Evolutionary conservation across 129 eudicot species (phyloP).

Genomic region (Lonicera japonica): DNA sequence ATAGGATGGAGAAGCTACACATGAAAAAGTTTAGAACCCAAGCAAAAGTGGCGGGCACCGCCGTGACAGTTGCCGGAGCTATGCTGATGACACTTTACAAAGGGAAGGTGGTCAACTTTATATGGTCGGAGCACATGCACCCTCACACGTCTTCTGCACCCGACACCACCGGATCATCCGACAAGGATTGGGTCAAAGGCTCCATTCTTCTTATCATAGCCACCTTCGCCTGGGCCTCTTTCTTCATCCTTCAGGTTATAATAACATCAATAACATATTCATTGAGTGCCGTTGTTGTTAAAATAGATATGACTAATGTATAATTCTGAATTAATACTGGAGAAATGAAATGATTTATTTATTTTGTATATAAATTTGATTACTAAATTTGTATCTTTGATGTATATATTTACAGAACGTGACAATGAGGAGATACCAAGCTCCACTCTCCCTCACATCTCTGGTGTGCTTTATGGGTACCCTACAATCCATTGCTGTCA

Average conservation of each 20-base stretch:
- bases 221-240: conserved; percentile 95
- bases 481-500: conserved; percentile 83
- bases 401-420: too few relatives aligned
- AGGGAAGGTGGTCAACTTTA: conserved; percentile 55
- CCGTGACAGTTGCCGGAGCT: conserved; percentile 80
- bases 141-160: conserved; percentile 27
- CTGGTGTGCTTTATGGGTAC: conserved; percentile 94
- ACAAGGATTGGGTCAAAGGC: conserved; percentile 80
- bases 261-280: too few relatives aligned
- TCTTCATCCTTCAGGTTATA: conserved; percentile 96
- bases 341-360: too few relatives aligned
- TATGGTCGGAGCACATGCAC: conserved; percentile 66
- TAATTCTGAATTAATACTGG: too few relatives aligned
- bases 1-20: conserved; percentile 80
- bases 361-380: too few relatives aligned
- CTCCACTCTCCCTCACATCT: conserved; percentile 78
- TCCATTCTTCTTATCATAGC: conserved; percentile 91
- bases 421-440: conserved; percentile 75
- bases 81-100: conserved; percentile 91
- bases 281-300: too few relatives aligned
- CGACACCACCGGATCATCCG: conserved; percentile 21
- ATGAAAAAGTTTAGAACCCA: conserved; percentile 60
- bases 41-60: conserved; percentile 75
- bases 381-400: too few relatives aligned
- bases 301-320: too few relatives aligned